A percentile compares a stretch with the other conserved stretches of the same genome.
These are phyloP conservation scores for Botrytis sinoallii DNA, from an alignment of 2,329 filamentous ascomycete genomes.

Conservation along the genomic window DNA sequence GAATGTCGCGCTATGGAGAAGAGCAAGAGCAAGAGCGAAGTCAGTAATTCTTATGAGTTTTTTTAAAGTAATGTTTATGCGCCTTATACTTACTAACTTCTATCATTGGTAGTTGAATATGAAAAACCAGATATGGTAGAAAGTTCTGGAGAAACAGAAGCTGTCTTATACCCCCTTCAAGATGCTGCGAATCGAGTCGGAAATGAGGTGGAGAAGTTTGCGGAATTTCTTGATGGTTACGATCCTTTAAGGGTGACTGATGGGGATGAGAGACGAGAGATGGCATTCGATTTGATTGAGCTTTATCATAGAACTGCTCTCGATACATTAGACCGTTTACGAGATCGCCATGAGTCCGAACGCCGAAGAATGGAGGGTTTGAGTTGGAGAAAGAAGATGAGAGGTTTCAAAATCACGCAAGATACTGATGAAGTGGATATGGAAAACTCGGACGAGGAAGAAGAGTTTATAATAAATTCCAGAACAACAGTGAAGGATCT, in stretches of 20 bases:
- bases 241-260: conserved; percentile 49
- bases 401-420: conserved; percentile 33
- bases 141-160: conserved; percentile 42
- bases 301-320: conserved; percentile 59
- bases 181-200: conserved; percentile 67
- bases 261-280: conserved; percentile 55
- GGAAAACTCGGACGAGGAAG: conserved; percentile 55
- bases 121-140: conserved; percentile 33
- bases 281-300: conserved; percentile 66
- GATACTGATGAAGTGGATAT: conserved; percentile 37
- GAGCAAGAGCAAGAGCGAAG: conserved; percentile 22
- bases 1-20: conserved; percentile 35
- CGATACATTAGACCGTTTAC: conserved; percentile 45
- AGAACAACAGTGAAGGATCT: conserved; percentile 47
- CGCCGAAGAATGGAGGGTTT: conserved; percentile 32
- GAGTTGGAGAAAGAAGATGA: conserved; percentile 40
- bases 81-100: background rate
- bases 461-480: conserved; percentile 30
- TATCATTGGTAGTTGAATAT: conserved; percentile 20
- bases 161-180: conserved; percentile 57
- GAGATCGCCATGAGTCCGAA: conserved; percentile 40
- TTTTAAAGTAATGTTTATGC: background rate
- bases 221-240: conserved; percentile 76
- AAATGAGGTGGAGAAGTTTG: conserved; percentile 83
- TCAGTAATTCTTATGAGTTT: conserved; percentile 28